Evolutionary conservation across 345 rosid species (phyloP), one percentile per base, ranked within the genome.

Genomic region (Cardamine chenopodiifolia): DNA sequence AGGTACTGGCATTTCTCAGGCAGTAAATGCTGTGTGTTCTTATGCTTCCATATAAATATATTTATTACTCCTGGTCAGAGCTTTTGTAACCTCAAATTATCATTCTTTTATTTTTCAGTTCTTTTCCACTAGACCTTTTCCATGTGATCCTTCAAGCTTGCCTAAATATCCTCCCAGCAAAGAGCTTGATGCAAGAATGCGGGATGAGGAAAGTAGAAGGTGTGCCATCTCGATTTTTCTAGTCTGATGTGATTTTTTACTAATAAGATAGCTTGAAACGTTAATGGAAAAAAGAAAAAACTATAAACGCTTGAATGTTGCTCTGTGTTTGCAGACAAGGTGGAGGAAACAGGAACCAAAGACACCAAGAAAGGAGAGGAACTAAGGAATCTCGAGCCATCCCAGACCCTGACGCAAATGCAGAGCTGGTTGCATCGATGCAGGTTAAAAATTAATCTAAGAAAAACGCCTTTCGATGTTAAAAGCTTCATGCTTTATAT

Each of bases 131-230:
- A 92, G 85, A 71, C 99, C 99, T 22, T 81, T 90, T 77, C 97
- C 99, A 11, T 95, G 99, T 79, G 87, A 87, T 79, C 97, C 99
- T 78, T 90, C 92, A 66, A 92, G 91, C 77, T 87, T 95, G 87
- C 99, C 97, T 2, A 90, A 83, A 80, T 95, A 92, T 86, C 96
- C 97, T 76, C 97, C 99, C 29, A 91, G 97, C 90, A 90, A 91
- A 86, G 97, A 90, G 83, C 86, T 94, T 37, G 97, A 94, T 77
- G 98, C 96, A n/a, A 94, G 93, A 80, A 66, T 91, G 70, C 88
- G 97, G 48, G 97, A 94, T 66, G 97, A 92, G 70, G 99, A 92
- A 77, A 87, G 87, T 61, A 85, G 99, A 89, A 89, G 97, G 99
- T 95, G 11, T n/a, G 32, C 34, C 22, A 40, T 40, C 52, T 20